phyloP scores from a whole-genome alignment of 805 yeast genomes.

The Metschnikowia gelsemii region DNA sequence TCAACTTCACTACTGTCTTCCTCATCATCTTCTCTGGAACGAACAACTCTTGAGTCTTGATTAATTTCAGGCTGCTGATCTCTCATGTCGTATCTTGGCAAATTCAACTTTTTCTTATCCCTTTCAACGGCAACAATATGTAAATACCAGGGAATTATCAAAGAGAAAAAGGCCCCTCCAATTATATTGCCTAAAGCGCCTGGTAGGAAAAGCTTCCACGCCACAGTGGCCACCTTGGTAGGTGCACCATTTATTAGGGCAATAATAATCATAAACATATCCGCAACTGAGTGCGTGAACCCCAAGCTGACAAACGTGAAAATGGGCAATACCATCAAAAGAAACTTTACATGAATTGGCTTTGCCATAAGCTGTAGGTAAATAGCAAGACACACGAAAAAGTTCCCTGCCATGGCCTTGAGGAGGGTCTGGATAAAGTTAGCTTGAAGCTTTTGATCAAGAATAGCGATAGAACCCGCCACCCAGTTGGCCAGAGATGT shows the following conservation, averaged over 20 bases:
- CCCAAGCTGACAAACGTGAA: constrained; percentile 79
- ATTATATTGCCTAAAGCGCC: constrained; percentile 72
- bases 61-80: constrained; percentile 82
- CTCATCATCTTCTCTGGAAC: constrained; percentile 26
- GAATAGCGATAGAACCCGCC: constrained; percentile 49
- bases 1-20: constrained; percentile 15
- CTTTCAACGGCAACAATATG: constrained; percentile 71
- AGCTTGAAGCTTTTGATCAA: constrained; percentile 41
- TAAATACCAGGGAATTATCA: constrained; percentile 67
- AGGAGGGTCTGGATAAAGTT: constrained; percentile 63
- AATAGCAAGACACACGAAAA: constrained; percentile 71
- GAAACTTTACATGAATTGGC: constrained; percentile 72
- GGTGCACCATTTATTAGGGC: constrained; percentile 69
- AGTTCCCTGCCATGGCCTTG: constrained; percentile 76
- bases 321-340: constrained; percentile 64
- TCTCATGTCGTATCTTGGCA: constrained; percentile 67
- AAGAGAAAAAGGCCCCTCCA: constrained; percentile 72
- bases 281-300: constrained; percentile 79
- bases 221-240: constrained; percentile 58
- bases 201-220: constrained; percentile 73
- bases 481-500: constrained; percentile 42
- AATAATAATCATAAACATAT: constrained; percentile 66
- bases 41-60: constrained; percentile 75
- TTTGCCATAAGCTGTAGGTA: constrained; percentile 76
- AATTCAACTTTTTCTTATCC: constrained; percentile 58